Evolutionary conservation across 1,284 basidiomycete species (phyloP), one percentile per base, ranked within the genome.

Genomic region (Heterobasidion occidentale): DNA sequence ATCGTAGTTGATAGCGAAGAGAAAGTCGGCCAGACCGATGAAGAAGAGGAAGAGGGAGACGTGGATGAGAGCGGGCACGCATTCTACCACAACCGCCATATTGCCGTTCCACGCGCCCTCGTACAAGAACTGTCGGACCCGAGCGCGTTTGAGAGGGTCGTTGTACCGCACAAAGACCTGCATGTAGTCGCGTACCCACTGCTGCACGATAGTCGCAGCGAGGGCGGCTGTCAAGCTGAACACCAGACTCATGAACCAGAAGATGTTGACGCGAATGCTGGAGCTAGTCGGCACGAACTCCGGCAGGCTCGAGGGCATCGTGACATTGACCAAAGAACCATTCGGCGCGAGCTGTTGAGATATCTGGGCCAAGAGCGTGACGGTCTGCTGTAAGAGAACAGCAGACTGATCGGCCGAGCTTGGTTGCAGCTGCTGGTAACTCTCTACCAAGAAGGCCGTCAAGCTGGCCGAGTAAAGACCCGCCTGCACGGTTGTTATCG

Each of bases 391-490:
- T 14, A 54, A n/a, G 17, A 52, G 49, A 20, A 51, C 47, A 15
- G 27, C 44, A 7, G 35, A 52, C 15, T 36, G 34, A 33, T 50
- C n/a, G 1, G 14, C 20, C 12, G 55, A 51, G 38, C 59, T 51
- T 12, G 51, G 51, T 15, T 48, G 44, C 34, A 61, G 47, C 14
- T 56, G 54, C 46, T 54, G 20, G 12, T 60, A 60, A 44, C 56
- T 58, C 15, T 61, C 54, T 27, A 56, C 49, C 14, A 61, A 36
- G 33, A 61, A 58, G 9, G 60, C 56, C 7, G 60, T 60, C 48
- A 61, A 35, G 20, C 57, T 58, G 14, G 59, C 59, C 12, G 60
- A 59, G 35, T 54, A 61, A n/a, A 61, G 44, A 52, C 60, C 60
- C 15, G 60, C 59, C 58, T 61, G 17, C 12, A 15, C 20, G 2